Evolutionary conservation across 2,329 filamentous ascomycete genomes (phyloP).

Genomic region (Hysterium pulicare): DNA sequence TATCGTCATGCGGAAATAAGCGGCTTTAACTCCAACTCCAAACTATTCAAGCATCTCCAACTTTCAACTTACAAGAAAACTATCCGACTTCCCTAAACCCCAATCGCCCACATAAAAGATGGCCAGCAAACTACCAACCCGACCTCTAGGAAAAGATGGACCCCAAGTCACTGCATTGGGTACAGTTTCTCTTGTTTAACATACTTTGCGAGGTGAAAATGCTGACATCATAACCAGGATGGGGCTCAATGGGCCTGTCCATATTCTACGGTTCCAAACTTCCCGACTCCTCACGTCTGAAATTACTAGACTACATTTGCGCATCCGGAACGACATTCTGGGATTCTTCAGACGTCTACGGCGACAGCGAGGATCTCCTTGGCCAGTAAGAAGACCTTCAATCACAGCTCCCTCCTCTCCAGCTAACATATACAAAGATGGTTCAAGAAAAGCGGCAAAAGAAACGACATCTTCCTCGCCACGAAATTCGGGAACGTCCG

Average conservation of each 20-base stretch:
- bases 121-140: conserved; percentile 27
- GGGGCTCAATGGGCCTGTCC: conserved; percentile 53
- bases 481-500: conserved; percentile 26
- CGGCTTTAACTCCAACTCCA: no score
- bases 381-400: conserved; percentile 4
- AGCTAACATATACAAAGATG: conserved; percentile 14
- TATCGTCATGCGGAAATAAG: no score
- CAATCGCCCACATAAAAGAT: no score
- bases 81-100: no score
- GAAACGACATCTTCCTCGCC: conserved; percentile 15
- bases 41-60: no score
- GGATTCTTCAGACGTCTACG: conserved; percentile 40
- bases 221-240: conserved; percentile 21
- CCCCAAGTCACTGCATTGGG: conserved; percentile 49
- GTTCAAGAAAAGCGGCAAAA: conserved; percentile 22
- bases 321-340: conserved; percentile 50
- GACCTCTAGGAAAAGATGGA: conserved; percentile 51
- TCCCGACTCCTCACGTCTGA: conserved; percentile 50
- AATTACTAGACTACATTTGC: conserved; percentile 51
- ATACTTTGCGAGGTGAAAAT: not conserved
- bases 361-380: conserved; percentile 33
- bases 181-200: not conserved
- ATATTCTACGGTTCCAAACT: conserved; percentile 48
- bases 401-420: not conserved
- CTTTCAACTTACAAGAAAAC: no score